phyloP scores from a whole-genome alignment of 78 protist species.

The Isochrysis galbana region DNA sequence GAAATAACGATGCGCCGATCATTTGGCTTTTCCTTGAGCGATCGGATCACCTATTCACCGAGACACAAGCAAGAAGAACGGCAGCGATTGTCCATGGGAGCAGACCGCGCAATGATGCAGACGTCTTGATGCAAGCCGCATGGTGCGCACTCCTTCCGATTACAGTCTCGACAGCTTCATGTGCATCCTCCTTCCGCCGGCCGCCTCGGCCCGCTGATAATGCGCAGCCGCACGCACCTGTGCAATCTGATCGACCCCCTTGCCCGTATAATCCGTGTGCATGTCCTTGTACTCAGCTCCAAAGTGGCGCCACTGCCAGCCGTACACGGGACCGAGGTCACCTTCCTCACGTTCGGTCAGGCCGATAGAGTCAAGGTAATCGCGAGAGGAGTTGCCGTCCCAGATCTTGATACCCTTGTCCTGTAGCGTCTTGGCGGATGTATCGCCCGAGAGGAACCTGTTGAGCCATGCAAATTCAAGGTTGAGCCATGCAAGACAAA shows the following conservation, averaged over 20 bases:
- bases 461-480: too few species aligned
- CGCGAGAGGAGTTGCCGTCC: conserved; percentile 86
- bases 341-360: conserved; percentile 47
- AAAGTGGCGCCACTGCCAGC: conserved; percentile 95
- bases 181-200: not conserved
- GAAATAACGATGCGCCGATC: conserved; percentile 78
- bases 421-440: conserved; percentile 59
- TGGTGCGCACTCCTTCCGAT: too few species aligned
- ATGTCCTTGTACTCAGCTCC: conserved; percentile 83
- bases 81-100: too few species aligned
- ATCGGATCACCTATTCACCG: conserved; percentile 44
- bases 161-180: too few species aligned
- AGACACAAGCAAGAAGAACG: too few species aligned
- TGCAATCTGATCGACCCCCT: conserved; percentile 74
- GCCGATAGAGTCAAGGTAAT: conserved; percentile 73
- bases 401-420: conserved; percentile 76
- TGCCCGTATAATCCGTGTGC: conserved; percentile 81
- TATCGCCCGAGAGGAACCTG: conserved; percentile 79
- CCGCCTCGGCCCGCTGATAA: not conserved
- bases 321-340: conserved; percentile 70
- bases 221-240: not conserved
- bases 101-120: too few species aligned
- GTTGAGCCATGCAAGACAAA: too few species aligned
- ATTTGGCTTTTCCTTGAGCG: conserved; percentile 69
- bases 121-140: too few species aligned